Percentiles rank a stretch among this genome's conserved stretches.
These are phyloP conservation scores for Sungouiozyma ichnusensis DNA, from an alignment of 805 yeast genomes.

Conservation along the genomic window DNA sequence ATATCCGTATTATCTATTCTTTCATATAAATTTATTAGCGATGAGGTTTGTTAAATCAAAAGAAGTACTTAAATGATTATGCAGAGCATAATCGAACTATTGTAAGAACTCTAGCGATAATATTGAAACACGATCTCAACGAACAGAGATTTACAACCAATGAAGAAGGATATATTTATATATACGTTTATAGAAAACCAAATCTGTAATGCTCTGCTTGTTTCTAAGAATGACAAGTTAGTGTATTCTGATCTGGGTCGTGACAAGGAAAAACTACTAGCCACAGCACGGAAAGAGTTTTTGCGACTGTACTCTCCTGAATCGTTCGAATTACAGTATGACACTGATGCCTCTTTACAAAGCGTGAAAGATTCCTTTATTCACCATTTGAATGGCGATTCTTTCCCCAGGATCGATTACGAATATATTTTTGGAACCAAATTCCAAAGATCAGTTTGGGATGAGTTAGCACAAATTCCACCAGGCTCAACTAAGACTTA, in stretches of 20 bases:
- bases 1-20: too few relatives aligned
- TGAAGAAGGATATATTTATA: slow-evolving; percentile 3
- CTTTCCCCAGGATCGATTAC: slow-evolving; percentile 5
- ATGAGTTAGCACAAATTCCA: slow-evolving; percentile 20
- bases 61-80: slow-evolving; percentile 2
- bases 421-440: slow-evolving; percentile 32
- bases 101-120: too few relatives aligned
- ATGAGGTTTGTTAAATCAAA: too few relatives aligned
- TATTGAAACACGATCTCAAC: too few relatives aligned
- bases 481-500: slow-evolving; percentile 29
- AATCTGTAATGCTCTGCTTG: slow-evolving; percentile 9
- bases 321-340: neutral
- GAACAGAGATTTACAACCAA: too few relatives aligned
- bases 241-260: slow-evolving; percentile 14
- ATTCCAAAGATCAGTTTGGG: slow-evolving; percentile 33
- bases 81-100: neutral
- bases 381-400: slow-evolving; percentile 1
- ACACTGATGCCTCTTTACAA: neutral
- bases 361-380: neutral
- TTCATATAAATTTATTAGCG: too few relatives aligned
- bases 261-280: slow-evolving; percentile 7
- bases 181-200: slow-evolving; percentile 10
- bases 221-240: slow-evolving; percentile 7
- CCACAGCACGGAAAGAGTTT: slow-evolving; percentile 8
- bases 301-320: slow-evolving; percentile 1